Conservation (phyloP, 2,329 filamentous ascomycete genomes). For the Colletotrichum musae region DNA sequence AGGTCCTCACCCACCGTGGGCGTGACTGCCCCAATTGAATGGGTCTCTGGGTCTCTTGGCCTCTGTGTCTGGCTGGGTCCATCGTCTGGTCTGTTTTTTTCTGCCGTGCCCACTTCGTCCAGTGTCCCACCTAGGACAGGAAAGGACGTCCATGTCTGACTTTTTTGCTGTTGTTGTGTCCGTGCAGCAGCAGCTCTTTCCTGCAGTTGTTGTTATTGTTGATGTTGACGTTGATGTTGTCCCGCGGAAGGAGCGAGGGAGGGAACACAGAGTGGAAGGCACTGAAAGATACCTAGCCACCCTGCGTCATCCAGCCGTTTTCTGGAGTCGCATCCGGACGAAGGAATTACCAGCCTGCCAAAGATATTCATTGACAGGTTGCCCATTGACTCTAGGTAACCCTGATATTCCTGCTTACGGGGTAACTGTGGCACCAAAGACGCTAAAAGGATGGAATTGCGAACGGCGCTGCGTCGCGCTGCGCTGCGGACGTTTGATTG, state of each 20-base stretch:
- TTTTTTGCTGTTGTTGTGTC: conserved; percentile 15
- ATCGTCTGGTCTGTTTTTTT: conserved; percentile 24
- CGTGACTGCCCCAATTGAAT: conserved; percentile 13
- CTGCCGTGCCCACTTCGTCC: conserved; percentile 9
- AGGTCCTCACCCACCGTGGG: neutral
- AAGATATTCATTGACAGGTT: too few species aligned
- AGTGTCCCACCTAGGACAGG: neutral
- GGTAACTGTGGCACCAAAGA: conserved; percentile 6
- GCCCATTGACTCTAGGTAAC: too few species aligned
- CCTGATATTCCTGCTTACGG: neutral
- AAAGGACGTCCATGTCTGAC: conserved; percentile 1
- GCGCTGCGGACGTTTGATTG: conserved; percentile 4
- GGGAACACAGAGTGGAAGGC: too few species aligned
- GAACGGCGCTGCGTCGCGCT: neutral
- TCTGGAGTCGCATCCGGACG: too few species aligned
- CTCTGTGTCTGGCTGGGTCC: neutral
- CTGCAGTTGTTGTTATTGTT: conserved; percentile 22
- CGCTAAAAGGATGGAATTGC: neutral
- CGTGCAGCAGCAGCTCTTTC: conserved; percentile 19
- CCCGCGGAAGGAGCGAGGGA: too few species aligned
- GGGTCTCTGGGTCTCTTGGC: neutral
- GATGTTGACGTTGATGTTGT: conserved; percentile 15
- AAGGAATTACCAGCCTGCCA: too few species aligned
- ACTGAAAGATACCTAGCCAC: too few species aligned
- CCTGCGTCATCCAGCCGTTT: too few species aligned